Conservation (phyloP, 805 yeast species). For the Candida boleticola region DNA sequence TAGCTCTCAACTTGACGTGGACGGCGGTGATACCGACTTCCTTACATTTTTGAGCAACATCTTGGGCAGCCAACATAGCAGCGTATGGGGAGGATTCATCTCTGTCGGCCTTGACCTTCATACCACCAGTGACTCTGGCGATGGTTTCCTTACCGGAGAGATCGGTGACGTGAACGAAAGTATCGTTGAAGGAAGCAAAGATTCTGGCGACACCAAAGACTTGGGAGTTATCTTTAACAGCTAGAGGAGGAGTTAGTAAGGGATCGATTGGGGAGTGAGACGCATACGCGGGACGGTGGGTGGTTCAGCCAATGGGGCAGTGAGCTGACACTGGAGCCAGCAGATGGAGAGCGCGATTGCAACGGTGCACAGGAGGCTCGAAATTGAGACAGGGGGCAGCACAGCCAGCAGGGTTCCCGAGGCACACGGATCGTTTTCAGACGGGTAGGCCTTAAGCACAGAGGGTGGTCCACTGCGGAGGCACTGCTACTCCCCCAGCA, state of each 20-base stretch:
- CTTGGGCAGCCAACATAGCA: slow-evolving; percentile 99
- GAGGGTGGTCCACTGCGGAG: too few relatives aligned
- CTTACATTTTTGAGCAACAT: slow-evolving; percentile 97
- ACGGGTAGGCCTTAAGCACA: too few relatives aligned
- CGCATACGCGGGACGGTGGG: too few relatives aligned
- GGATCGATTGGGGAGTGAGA: too few relatives aligned
- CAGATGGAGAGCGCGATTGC: too few relatives aligned
- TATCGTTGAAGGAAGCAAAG: slow-evolving; percentile 99
- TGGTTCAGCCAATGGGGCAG: too few relatives aligned
- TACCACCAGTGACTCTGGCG: slow-evolving; percentile 99
- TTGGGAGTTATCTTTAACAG: slow-evolving; percentile 94
- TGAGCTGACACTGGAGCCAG: too few relatives aligned
- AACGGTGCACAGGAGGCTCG: too few relatives aligned
- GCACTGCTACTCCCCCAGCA: too few relatives aligned
- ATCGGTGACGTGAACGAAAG: slow-evolving; percentile 99
- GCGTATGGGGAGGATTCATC: slow-evolving; percentile 99
- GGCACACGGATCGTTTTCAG: too few relatives aligned
- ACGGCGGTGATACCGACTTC: slow-evolving; percentile 99
- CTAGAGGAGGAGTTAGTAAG: slow-evolving; percentile 17
- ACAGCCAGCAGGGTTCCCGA: too few relatives aligned
- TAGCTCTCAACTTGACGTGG: slow-evolving; percentile 99
- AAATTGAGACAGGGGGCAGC: too few relatives aligned
- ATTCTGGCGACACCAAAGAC: slow-evolving; percentile 99
- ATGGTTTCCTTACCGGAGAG: slow-evolving; percentile 99
- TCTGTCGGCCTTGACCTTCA: slow-evolving; percentile 99